Conservation (phyloP, 1,284 basidiomycete genomes). For the Trichosporon asahii region DNA sequence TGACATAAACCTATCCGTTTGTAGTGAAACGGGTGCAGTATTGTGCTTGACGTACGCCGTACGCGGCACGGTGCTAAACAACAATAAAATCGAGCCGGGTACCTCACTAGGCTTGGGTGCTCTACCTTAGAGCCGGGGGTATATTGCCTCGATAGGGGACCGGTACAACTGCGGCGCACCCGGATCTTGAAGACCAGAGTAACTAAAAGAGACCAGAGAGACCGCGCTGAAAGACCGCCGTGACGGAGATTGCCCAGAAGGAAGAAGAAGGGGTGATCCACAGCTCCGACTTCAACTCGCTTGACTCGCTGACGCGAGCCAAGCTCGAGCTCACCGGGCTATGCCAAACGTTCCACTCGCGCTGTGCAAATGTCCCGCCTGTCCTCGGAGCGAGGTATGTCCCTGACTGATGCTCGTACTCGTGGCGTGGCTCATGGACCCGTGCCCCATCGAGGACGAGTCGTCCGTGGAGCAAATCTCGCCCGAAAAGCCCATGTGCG, state of each 20-base stretch:
- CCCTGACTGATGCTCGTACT: background rate
- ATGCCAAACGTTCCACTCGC: background rate
- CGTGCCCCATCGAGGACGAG: background rate
- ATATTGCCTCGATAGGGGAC: background rate
- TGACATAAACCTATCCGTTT: background rate
- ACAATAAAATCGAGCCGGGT: background rate
- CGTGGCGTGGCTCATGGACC: background rate
- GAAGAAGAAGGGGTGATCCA: background rate
- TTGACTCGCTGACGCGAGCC: too few species aligned
- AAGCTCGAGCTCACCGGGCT: background rate
- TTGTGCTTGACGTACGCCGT: background rate
- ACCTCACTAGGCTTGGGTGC: background rate
- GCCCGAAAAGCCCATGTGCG: background rate
- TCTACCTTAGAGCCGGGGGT: background rate
- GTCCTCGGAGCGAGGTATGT: background rate
- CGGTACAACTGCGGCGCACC: background rate
- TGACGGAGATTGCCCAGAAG: too few species aligned
- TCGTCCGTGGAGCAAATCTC: constrained; percentile 2
- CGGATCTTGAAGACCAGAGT: too few species aligned
- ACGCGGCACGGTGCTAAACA: background rate
- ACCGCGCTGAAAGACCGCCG: too few species aligned
- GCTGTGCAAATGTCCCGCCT: background rate
- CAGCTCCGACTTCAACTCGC: too few species aligned
- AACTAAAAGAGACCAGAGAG: too few species aligned
- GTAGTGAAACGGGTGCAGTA: background rate